Evolutionary conservation across 2,329 filamentous ascomycete genomes (phyloP).

Genomic region (Alternaria sp.): DNA sequence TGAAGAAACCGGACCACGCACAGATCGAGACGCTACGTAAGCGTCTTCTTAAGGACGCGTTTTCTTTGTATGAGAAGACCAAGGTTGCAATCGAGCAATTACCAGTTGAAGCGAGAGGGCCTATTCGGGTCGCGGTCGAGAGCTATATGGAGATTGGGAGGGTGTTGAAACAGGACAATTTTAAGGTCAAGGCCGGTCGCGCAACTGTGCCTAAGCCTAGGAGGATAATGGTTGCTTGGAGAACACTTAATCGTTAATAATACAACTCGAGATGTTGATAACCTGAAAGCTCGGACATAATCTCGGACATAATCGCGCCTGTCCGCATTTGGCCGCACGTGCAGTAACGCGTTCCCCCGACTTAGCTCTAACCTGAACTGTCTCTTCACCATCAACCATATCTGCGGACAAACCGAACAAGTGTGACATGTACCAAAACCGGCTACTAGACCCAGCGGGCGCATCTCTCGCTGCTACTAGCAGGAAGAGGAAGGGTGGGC

Average conservation of each 20-base stretch:
- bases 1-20: slow-evolving; percentile 57
- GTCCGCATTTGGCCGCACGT: neutral
- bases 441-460: slow-evolving; percentile 19
- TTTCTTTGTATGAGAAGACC: slow-evolving; percentile 64
- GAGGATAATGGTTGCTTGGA: slow-evolving; percentile 65
- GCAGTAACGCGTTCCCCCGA: neutral
- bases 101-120: slow-evolving; percentile 65
- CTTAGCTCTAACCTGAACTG: neutral
- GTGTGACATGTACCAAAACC: slow-evolving; percentile 17
- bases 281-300: neutral
- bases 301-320: slow-evolving; percentile 1
- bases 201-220: slow-evolving; percentile 56
- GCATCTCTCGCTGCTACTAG: slow-evolving; percentile 15
- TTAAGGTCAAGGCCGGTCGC: slow-evolving; percentile 52
- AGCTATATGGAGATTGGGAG: slow-evolving; percentile 79
- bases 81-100: slow-evolving; percentile 65
- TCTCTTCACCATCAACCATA: neutral
- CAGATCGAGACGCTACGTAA: slow-evolving; percentile 59
- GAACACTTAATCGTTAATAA: slow-evolving; percentile 51
- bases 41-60: slow-evolving; percentile 65
- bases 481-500: slow-evolving; percentile 58
- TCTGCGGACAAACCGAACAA: neutral
- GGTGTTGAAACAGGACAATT: slow-evolving; percentile 59
- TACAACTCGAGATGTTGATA: neutral
- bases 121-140: slow-evolving; percentile 73